Percentiles rank a stretch among this genome's conserved stretches.
phyloP scores from a whole-genome alignment of 805 yeast species.

The Lipomyces chichibuensis region DNA sequence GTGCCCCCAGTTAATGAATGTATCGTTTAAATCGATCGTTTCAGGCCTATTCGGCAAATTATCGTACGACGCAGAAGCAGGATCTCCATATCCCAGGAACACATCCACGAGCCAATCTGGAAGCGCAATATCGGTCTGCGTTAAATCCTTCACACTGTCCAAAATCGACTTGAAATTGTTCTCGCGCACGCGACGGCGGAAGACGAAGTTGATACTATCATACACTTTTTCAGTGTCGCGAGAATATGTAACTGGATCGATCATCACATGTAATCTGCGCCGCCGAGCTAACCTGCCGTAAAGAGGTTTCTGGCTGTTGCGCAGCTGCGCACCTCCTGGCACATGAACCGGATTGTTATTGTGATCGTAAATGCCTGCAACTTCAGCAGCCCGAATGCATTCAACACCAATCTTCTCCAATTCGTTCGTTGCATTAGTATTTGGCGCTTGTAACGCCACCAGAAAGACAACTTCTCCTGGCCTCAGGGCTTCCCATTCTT shows the following conservation, averaged over 20 bases:
- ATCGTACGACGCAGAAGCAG: constrained; percentile 28
- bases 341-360: constrained; percentile 21
- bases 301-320: constrained; percentile 23
- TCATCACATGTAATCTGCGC: constrained; percentile 35
- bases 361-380: constrained; percentile 39
- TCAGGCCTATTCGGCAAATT: constrained; percentile 19
- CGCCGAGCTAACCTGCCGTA: constrained; percentile 22
- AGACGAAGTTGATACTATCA: constrained; percentile 38
- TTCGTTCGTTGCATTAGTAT: constrained; percentile 14
- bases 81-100: constrained; percentile 44
- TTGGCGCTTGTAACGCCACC: constrained; percentile 34
- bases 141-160: constrained; percentile 23
- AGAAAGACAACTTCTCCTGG: constrained; percentile 40
- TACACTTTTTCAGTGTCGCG: constrained; percentile 19
- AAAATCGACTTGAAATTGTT: constrained; percentile 38
- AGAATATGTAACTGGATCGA: constrained; percentile 35
- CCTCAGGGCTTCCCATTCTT: constrained; percentile 42
- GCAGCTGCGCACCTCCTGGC: neutral
- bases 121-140: constrained; percentile 21
- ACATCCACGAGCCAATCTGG: constrained; percentile 47
- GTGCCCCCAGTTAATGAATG: constrained; percentile 39
- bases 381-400: constrained; percentile 38
- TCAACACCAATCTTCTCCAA: constrained; percentile 37
- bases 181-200: constrained; percentile 39
- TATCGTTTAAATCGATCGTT: constrained; percentile 38